Evolutionary conservation across 148 eudicot genomes (phyloP).

Genomic region (Persicaria tinctoria): DNA sequence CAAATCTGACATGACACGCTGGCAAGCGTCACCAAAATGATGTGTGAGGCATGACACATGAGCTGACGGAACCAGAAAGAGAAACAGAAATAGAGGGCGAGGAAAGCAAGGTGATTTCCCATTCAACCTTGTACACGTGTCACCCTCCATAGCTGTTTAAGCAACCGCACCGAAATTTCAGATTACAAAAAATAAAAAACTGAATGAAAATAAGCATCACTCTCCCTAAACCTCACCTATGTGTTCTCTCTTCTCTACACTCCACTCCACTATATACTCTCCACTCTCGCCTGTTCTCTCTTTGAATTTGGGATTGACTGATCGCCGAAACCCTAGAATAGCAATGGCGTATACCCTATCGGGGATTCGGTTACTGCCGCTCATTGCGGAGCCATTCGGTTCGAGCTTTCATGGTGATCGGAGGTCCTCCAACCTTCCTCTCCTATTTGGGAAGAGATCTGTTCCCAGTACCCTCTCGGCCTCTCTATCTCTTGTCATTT

Average conservation of each 20-base stretch:
- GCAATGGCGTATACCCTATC: conserved; percentile 61
- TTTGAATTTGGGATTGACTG: not conserved
- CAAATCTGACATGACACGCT: no score
- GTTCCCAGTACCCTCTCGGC: conserved; percentile 25
- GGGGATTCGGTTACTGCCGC: conserved; percentile 53
- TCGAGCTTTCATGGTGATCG: conserved; percentile 31
- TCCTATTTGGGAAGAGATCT: conserved; percentile 26
- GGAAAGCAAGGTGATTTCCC: no score
- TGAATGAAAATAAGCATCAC: not conserved
- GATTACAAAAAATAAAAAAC: no score
- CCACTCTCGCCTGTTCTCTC: not conserved
- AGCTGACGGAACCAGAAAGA: no score
- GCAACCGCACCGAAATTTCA: no score
- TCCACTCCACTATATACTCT: not conserved
- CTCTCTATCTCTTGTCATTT: conserved; percentile 11
- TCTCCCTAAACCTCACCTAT: conserved; percentile 16
- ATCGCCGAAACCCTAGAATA: not conserved
- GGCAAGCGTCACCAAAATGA: no score
- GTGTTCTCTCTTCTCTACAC: conserved; percentile 18
- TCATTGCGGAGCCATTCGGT: conserved; percentile 25
- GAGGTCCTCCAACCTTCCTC: conserved; percentile 21
- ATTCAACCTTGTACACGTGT: no score
- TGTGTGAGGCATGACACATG: no score
- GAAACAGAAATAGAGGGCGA: no score
- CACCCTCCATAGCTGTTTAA: no score